Evolutionary conservation across 2,329 filamentous ascomycete genomes (phyloP), one percentile per base, ranked within the genome.

Genomic region (Thielaviopsis punctulata): DNA sequence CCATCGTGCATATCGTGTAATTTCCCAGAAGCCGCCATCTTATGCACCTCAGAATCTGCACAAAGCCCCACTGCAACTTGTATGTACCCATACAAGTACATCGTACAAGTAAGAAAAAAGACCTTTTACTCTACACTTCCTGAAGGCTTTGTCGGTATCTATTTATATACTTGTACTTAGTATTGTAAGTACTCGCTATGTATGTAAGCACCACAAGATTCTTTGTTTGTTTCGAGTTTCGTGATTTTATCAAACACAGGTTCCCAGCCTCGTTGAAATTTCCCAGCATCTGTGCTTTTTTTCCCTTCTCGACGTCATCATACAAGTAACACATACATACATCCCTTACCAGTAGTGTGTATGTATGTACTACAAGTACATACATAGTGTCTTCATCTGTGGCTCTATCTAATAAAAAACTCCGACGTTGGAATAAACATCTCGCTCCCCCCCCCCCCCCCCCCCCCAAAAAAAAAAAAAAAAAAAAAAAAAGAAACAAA

Each of bases 401-500:
- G n/a, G n/a, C n/a, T n/a, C n/a, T n/a, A n/a, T n/a, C n/a, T n/a
- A n/a, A n/a, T n/a, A n/a, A n/a, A n/a, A n/a, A n/a, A n/a, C n/a
- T n/a, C n/a, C n/a, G n/a, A n/a, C n/a, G n/a, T n/a, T n/a, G n/a
- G n/a, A n/a, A n/a, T n/a, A n/a, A n/a, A n/a, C n/a, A n/a, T n/a
- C n/a, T n/a, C n/a, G n/a, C n/a, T n/a, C n/a, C n/a, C n/a, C n/a
- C n/a, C n/a, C n/a, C n/a, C n/a, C n/a, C n/a, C n/a, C n/a, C n/a
- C n/a, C n/a, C n/a, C n/a, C n/a, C n/a, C 8, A 45, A 51, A 49
- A 7, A 43, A 33, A 49, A 51, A 27, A 9, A 44, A 44, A 5
- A 51, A 13, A 24, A 51, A 51, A 51, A 51, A 10, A 33, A 51
- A 45, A 49, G 27, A 49, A 30, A 24, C 30, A 49, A 27, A 23